These are phyloP conservation scores for Solanum piurae DNA, from an alignment of 257 asterid species.

Conservation along the genomic window DNA sequence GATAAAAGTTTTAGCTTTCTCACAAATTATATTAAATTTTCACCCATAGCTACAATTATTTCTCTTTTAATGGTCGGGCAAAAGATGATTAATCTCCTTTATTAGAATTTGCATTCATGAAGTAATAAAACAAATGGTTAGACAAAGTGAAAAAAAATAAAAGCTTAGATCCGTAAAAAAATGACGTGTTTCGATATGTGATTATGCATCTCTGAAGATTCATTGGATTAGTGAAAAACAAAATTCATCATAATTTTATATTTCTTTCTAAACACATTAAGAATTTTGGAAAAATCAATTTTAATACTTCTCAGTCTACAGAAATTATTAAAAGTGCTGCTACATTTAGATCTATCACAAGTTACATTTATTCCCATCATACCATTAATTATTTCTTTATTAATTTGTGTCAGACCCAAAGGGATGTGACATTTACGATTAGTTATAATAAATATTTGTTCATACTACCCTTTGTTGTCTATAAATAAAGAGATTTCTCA, in stretches of 20 bases:
- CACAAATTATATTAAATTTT: neutral
- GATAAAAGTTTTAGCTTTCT: too few relatives aligned
- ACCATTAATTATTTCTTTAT: neutral
- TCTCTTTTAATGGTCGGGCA: neutral
- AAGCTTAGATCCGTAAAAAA: neutral
- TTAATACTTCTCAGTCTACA: neutral
- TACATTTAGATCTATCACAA: neutral
- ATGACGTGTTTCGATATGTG: neutral
- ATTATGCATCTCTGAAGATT: neutral
- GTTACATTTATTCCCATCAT: neutral
- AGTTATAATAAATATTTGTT: neutral
- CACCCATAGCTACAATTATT: neutral
- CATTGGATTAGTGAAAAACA: neutral
- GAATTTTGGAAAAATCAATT: neutral
- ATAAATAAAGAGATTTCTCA: neutral
- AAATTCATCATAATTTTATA: neutral
- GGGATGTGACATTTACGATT: neutral
- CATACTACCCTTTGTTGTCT: neutral
- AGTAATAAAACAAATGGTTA: too few relatives aligned
- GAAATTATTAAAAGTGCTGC: neutral
- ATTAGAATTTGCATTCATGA: neutral
- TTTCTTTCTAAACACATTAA: too few relatives aligned
- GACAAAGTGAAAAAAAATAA: neutral
- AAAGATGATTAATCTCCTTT: neutral
- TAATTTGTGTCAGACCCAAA: neutral